phyloP scores from a whole-genome alignment of 2,329 filamentous ascomycete species.

The Conoideocrella luteorostrata region DNA sequence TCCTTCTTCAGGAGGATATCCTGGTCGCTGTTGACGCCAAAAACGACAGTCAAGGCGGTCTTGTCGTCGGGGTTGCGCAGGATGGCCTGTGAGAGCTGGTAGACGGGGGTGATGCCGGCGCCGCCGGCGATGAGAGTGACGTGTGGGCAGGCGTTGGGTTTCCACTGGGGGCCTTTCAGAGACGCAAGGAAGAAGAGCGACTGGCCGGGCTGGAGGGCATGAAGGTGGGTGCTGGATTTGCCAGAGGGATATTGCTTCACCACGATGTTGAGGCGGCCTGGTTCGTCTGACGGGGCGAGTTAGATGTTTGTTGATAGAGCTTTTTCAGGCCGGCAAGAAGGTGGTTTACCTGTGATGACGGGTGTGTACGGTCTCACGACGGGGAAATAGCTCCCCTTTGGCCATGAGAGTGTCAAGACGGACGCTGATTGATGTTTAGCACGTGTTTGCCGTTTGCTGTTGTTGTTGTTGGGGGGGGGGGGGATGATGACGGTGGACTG shows the following conservation, averaged over 20 bases:
- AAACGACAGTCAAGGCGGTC: constrained; percentile 94
- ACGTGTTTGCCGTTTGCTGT: too few species aligned
- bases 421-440: too few species aligned
- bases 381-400: too few species aligned
- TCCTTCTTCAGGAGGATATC: constrained; percentile 90
- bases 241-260: constrained; percentile 67
- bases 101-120: constrained; percentile 97
- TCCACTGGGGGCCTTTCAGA: constrained; percentile 67
- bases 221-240: constrained; percentile 66
- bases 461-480: too few species aligned
- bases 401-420: too few species aligned
- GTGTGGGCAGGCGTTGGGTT: constrained; percentile 87
- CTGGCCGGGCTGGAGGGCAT: constrained; percentile 58
- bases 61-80: constrained; percentile 95
- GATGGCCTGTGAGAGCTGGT: constrained; percentile 83
- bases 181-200: constrained; percentile 50
- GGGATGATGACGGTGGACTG: too few species aligned
- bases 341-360: too few species aligned
- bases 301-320: too few species aligned
- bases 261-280: constrained; percentile 72
- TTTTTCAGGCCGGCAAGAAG: too few species aligned
- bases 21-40: constrained; percentile 81
- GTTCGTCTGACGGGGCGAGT: too few species aligned
- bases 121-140: constrained; percentile 85
- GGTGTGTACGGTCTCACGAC: too few species aligned